Evolutionary conservation across 352 stramenopile species (phyloP), one percentile per base, ranked within the genome.

Genomic region (Plasmopara viticola): DNA sequence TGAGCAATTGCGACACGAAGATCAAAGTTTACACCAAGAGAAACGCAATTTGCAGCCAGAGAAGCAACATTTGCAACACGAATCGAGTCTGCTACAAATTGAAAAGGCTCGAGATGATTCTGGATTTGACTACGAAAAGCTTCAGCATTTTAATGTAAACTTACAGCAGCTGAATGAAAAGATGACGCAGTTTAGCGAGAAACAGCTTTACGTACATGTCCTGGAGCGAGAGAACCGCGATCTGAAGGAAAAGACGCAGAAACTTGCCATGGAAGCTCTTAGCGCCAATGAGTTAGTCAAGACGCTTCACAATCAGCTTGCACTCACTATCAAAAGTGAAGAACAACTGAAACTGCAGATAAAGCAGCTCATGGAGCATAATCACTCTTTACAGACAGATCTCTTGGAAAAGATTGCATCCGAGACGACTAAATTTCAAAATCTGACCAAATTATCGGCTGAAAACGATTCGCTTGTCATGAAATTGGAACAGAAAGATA

Each of bases 271-370:
- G 62, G 67, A 86, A 7, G 70, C 76, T n/a, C 38, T 85, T 14
- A 79, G 56, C 52, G 65, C 70, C 0, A 77, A 70, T 15, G 77
- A 84, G 47, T 53, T 68, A 13, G 49, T 86, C 28, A 78, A 79
- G 44, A 84, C 72, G 4, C 49, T 86, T 9, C 60, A 62, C 13
- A 70, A 87, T 29, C 64, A 87, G 29, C 70, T 86, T 6, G 41
- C 66, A 10, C 70, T 79, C 18, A 80, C 60, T 6, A 65, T 58
- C 13, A 78, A 78, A 29, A 84, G 72, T 61, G 77, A 87, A 51
- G 72, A 83, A 49, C 74, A 87, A 37, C 56, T 87, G 37, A 85
- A 87, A 48, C 59, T 84, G 13, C 77, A 87, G 53, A 86, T 70
- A 9, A 74, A 78, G 30, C 72, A 86, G 45, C 68, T 87, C 15